Evolutionary conservation across 306 rosid species (phyloP), one percentile per base, ranked within the genome.

Genomic region (Citrullus mucosospermus): DNA sequence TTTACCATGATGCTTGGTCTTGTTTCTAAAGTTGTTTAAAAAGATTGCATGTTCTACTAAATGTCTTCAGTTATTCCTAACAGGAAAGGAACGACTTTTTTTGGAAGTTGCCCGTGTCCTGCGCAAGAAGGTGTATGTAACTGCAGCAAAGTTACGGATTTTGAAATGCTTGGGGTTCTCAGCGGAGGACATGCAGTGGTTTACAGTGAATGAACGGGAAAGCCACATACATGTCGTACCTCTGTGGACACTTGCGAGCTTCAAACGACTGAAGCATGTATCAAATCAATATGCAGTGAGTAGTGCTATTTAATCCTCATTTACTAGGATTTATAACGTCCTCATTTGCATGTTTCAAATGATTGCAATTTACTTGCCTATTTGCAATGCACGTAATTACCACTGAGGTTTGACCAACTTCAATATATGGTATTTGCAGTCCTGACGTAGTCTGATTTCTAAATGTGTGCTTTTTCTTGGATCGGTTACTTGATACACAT

Each of bases 21-120:
- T 9, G 77, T 34, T 48, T 44, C n/a, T 25, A 43, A n/a, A 11
- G 43, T 68, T 72, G 15, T 13, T 68, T n/a, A 6, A 43, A n/a
- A 43, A 22, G 17, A 39, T 39, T 11, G 36, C 56, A 43, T 8
- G n/a, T 20, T 30, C 8, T 59, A 20, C 53, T 70, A 22, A 70
- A 46, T 70, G 6, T 70, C 76, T 70, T 70, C 10, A 6, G 75
- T 18, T 43, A 39, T 70, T 58, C 62, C 20, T 75, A 76, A 78
- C 82, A 95, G 98, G 98, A 80, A 95, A 95, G 85, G 98, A 95
- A 82, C 91, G 94, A 69, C 85, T 95, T 62, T 92, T 89, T 86
- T 80, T 95, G 87, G 98, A 95, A 86, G 98, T 92, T 83, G 98
- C 98, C 82, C 96, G 91, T 65, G 91, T 88, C 14, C 93, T 95